Percentiles rank a stretch among this genome's conserved stretches.
These are phyloP conservation scores for Schizochytrium sp. DNA, from an alignment of 108 stramenopile genomes.

Conservation along the genomic window DNA sequence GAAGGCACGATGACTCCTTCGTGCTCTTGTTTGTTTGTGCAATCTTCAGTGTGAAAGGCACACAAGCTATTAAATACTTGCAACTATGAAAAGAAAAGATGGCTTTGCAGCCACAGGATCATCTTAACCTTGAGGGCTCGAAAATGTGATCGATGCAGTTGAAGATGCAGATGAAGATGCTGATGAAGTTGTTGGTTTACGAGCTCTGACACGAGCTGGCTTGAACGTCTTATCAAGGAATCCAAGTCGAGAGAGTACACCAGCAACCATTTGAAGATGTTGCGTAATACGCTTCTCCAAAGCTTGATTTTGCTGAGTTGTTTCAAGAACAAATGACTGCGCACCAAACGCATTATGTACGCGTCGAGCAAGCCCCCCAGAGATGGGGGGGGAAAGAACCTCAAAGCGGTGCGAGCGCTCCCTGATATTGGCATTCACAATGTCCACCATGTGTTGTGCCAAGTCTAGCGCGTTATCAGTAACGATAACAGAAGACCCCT, in stretches of 20 bases:
- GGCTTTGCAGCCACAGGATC: no score
- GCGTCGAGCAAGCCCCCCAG: conserved; percentile 29
- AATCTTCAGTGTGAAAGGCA: no score
- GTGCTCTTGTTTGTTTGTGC: no score
- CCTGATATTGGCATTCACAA: conserved; percentile 42
- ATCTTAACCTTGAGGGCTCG: not conserved
- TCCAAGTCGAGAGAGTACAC: not conserved
- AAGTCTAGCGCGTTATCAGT: conserved; percentile 19
- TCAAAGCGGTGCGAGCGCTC: conserved; percentile 40
- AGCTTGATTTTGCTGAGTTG: conserved; percentile 42
- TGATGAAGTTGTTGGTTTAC: not conserved
- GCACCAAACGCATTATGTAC: conserved; percentile 49
- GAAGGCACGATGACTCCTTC: no score
- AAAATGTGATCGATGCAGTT: not conserved
- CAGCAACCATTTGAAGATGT: conserved; percentile 45
- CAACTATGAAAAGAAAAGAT: no score
- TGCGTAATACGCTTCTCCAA: conserved; percentile 40
- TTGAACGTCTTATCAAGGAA: not conserved
- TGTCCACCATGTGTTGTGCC: conserved; percentile 41
- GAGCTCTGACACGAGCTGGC: not conserved
- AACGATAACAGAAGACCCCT: conserved; percentile 25
- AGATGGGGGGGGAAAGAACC: conserved; percentile 50
- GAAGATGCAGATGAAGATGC: not conserved
- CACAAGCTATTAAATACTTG: no score
- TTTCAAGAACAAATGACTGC: conserved; percentile 52